These are phyloP conservation scores for Rubus parviflorus DNA, from an alignment of 306 rosid genomes.

Conservation along the genomic window DNA sequence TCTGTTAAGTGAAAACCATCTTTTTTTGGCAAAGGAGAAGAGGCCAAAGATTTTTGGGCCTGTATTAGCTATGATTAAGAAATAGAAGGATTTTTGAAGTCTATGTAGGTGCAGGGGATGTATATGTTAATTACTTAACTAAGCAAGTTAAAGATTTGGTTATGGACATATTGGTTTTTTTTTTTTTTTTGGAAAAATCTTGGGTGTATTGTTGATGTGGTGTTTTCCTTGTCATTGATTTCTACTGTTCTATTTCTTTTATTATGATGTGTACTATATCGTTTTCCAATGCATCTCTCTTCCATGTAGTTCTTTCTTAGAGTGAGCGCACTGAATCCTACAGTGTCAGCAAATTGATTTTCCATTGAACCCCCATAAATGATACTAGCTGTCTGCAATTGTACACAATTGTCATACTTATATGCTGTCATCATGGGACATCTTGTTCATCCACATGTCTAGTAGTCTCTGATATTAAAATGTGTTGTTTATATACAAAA, in stretches of 20 bases:
- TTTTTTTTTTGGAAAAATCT: no score
- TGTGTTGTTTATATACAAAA: neutral
- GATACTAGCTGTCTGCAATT: constrained; percentile 16
- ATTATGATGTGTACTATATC: constrained; percentile 1
- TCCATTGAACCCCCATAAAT: neutral
- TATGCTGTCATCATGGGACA: constrained; percentile 6
- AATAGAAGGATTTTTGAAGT: no score
- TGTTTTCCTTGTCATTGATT: constrained; percentile 18
- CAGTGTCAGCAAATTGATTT: neutral
- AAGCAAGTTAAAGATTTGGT: no score
- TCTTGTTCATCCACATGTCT: neutral
- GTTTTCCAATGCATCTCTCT: constrained; percentile 10
- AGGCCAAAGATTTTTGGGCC: no score
- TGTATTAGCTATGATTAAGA: no score
- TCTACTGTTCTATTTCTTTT: neutral
- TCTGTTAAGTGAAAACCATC: no score
- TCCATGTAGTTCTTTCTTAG: constrained; percentile 5
- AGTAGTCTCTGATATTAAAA: neutral
- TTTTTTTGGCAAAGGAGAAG: no score
- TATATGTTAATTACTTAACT: no score
- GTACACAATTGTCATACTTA: neutral
- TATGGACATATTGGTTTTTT: no score
- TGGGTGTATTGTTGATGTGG: constrained; percentile 19
- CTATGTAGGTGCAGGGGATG: no score
- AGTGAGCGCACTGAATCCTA: constrained; percentile 2